phyloP scores from a whole-genome alignment of 1,284 basidiomycete species.

The Austroboletus novae-zelandiae region DNA sequence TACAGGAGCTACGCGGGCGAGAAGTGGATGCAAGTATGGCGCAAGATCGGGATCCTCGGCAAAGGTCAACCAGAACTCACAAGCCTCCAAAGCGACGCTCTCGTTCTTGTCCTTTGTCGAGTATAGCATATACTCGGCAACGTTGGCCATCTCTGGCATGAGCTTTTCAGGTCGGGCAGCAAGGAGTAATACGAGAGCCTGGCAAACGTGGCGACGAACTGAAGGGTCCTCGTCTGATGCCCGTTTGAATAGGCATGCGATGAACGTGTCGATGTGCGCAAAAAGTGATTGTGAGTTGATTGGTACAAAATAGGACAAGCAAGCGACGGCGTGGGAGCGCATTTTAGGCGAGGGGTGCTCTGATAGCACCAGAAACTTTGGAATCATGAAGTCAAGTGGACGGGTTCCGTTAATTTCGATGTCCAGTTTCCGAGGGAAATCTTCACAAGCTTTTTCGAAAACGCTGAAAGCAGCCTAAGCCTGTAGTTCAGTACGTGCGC shows the following conservation, averaged over 20 bases:
- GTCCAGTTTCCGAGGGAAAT: slow-evolving; percentile 94
- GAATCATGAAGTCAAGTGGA: slow-evolving; percentile 92
- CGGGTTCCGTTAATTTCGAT: slow-evolving; percentile 85
- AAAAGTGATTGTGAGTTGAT: slow-evolving; percentile 81
- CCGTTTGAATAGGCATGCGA: slow-evolving; percentile 90
- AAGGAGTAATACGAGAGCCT: slow-evolving; percentile 91
- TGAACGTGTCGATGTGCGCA: slow-evolving; percentile 90
- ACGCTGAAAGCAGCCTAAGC: slow-evolving; percentile 89
- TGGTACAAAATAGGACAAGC: slow-evolving; percentile 91
- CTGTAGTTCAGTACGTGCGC: slow-evolving; percentile 19
- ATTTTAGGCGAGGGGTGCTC: slow-evolving; percentile 85
- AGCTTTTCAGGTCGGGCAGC: slow-evolving; percentile 94
- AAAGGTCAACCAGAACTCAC: slow-evolving; percentile 99
- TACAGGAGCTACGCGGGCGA: slow-evolving; percentile 88
- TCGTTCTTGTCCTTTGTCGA: slow-evolving; percentile 97
- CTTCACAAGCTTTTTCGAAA: slow-evolving; percentile 94
- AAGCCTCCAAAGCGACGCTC: slow-evolving; percentile 92
- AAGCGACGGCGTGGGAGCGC: slow-evolving; percentile 91
- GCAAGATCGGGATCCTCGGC: slow-evolving; percentile 91
- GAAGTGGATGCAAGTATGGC: slow-evolving; percentile 80
- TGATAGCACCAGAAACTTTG: slow-evolving; percentile 87
- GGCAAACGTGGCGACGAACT: slow-evolving; percentile 94
- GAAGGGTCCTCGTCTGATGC: slow-evolving; percentile 92
- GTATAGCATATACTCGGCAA: slow-evolving; percentile 99
- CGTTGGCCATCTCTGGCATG: slow-evolving; percentile 92